phyloP scores from a whole-genome alignment of 1,139 yeast genomes.

The Nakaseomyces bracarensis region DNA sequence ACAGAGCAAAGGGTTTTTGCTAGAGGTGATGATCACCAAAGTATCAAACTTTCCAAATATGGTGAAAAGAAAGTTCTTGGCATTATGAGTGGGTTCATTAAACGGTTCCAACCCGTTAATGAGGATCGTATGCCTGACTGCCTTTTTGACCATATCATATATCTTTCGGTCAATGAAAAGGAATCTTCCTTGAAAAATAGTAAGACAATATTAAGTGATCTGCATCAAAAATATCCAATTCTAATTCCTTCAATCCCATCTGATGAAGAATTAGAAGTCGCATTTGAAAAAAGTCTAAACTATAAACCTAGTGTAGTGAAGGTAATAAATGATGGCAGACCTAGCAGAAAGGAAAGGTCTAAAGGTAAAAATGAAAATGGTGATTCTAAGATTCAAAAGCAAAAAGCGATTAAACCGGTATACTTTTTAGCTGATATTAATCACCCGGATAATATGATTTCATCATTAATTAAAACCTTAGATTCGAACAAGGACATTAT shows the following conservation, averaged over 20 bases:
- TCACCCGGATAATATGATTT: slow-evolving; percentile 14
- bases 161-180: slow-evolving; percentile 39
- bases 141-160: slow-evolving; percentile 55
- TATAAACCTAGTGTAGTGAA: slow-evolving; percentile 48
- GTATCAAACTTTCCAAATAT: slow-evolving; percentile 51
- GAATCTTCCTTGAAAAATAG: slow-evolving; percentile 51
- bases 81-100: slow-evolving; percentile 67
- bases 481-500: neutral
- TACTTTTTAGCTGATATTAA: slow-evolving; percentile 36
- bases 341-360: slow-evolving; percentile 16
- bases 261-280: slow-evolving; percentile 34
- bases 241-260: slow-evolving; percentile 40
- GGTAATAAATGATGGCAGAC: slow-evolving; percentile 24
- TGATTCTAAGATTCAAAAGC: slow-evolving; percentile 17
- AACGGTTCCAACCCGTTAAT: slow-evolving; percentile 57
- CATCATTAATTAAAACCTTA: neutral
- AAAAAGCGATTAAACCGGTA: slow-evolving; percentile 26
- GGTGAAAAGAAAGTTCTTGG: slow-evolving; percentile 42
- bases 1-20: slow-evolving; percentile 52
- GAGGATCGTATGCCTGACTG: slow-evolving; percentile 49
- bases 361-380: slow-evolving; percentile 13
- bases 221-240: slow-evolving; percentile 41
- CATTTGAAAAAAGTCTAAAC: slow-evolving; percentile 43
- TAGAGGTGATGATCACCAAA: slow-evolving; percentile 88
- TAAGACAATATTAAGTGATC: slow-evolving; percentile 35